A percentile compares a stretch with the other conserved stretches of the same genome.
Conservation (phyloP, 2,329 filamentous ascomycete species). For the Nothophoma quercina region DNA sequence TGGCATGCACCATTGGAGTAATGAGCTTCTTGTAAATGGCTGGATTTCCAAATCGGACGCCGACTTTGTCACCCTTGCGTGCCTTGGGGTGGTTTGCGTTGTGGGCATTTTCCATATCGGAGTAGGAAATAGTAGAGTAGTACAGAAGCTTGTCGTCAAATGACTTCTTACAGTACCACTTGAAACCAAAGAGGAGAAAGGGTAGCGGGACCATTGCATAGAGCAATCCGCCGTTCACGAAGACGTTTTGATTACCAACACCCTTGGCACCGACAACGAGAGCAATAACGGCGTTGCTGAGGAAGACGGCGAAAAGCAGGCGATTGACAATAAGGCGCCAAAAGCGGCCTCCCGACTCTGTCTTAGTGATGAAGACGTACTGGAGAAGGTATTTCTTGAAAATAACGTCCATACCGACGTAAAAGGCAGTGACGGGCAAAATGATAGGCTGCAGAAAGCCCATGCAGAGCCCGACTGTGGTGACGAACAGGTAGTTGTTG, state of each 20-base stretch:
- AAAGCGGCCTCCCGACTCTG: slow-evolving; percentile 89
- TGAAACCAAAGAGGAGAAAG: slow-evolving; percentile 81
- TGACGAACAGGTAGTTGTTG: slow-evolving; percentile 95
- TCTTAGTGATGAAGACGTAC: slow-evolving; percentile 94
- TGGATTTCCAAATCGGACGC: slow-evolving; percentile 84
- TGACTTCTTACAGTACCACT: slow-evolving; percentile 75
- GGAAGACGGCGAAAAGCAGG: slow-evolving; percentile 79
- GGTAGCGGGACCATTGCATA: slow-evolving; percentile 77
- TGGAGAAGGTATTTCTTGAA: slow-evolving; percentile 90
- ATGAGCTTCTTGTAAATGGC: slow-evolving; percentile 74
- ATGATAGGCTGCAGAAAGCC: slow-evolving; percentile 86
- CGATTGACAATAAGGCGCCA: slow-evolving; percentile 93
- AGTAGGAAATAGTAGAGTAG: slow-evolving; percentile 67
- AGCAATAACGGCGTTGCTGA: slow-evolving; percentile 80
- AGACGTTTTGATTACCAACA: slow-evolving; percentile 51
- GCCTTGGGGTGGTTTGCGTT: slow-evolving; percentile 35
- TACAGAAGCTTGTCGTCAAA: slow-evolving; percentile 85
- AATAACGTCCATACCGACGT: slow-evolving; percentile 84
- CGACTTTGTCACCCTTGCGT: slow-evolving; percentile 67
- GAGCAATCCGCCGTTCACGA: slow-evolving; percentile 61
- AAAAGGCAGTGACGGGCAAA: slow-evolving; percentile 83
- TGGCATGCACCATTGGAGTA: slow-evolving; percentile 87
- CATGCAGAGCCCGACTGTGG: slow-evolving; percentile 85
- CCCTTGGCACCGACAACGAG: slow-evolving; percentile 78
- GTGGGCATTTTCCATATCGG: slow-evolving; percentile 62